Percentiles rank a stretch among this genome's conserved stretches.
These are phyloP conservation scores for Stentor coeruleus DNA, from an alignment of 73 alveolate genomes.

Conservation along the genomic window DNA sequence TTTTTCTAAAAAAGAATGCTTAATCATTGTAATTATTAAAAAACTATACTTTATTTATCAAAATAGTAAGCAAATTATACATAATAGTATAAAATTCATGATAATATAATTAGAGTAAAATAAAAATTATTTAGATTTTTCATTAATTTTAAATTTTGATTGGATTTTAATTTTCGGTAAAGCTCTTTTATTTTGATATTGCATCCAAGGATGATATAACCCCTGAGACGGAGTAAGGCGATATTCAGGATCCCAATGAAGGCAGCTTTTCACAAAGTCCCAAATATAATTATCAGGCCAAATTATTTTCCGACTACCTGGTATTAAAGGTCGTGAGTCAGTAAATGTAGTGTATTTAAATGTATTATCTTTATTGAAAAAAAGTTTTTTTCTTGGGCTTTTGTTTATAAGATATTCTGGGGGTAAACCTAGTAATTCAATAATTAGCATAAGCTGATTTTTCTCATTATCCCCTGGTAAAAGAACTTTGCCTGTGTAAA, in stretches of 20 bases:
- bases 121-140: too few relatives aligned
- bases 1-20: too few relatives aligned
- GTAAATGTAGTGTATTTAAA: too few relatives aligned
- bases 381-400: background rate
- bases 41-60: too few relatives aligned
- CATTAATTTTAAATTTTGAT: too few relatives aligned
- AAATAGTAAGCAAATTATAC: too few relatives aligned
- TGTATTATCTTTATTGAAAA: too few relatives aligned
- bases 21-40: too few relatives aligned
- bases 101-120: too few relatives aligned
- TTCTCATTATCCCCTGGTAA: slow-evolving; percentile 64
- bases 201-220: background rate
- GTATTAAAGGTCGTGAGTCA: background rate
- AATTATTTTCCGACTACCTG: background rate
- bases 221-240: background rate
- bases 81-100: too few relatives aligned
- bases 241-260: background rate
- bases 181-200: too few relatives aligned
- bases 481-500: slow-evolving; percentile 79
- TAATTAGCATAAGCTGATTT: background rate
- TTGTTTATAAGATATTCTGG: background rate
- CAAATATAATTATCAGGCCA: background rate
- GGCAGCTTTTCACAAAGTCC: background rate
- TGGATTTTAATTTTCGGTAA: too few relatives aligned
- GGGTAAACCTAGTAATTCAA: background rate